Conservation (phyloP, 345 rosid species). For the Acer campestre region DNA sequence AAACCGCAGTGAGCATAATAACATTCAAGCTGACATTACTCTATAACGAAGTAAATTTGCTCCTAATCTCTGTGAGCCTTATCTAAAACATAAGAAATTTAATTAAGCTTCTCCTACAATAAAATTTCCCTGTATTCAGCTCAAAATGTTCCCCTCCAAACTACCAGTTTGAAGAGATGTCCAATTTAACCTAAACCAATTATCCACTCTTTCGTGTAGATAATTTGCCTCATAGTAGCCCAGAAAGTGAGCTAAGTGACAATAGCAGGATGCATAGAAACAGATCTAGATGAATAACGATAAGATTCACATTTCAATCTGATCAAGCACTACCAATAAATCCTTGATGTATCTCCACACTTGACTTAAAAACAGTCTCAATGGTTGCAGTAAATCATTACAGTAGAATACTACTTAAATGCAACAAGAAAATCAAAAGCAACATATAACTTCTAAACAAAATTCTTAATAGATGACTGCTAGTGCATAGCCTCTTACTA, state of each 20-base stretch:
- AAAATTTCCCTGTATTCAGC: neutral
- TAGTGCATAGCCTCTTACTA: neutral
- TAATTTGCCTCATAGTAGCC: neutral
- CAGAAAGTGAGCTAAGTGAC: neutral
- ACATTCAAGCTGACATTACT: neutral
- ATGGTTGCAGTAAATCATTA: neutral
- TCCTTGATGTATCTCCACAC: neutral
- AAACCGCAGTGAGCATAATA: neutral
- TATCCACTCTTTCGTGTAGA: neutral
- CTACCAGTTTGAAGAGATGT: neutral
- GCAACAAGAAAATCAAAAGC: too few relatives aligned
- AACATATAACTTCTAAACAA: neutral
- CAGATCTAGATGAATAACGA: constrained; percentile 1
- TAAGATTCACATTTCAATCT: neutral
- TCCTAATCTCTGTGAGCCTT: neutral
- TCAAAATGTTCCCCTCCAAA: neutral
- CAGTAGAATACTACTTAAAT: too few relatives aligned
- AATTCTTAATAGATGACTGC: neutral
- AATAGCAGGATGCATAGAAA: constrained; percentile 2
- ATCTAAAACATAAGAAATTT: neutral
- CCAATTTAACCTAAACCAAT: neutral
- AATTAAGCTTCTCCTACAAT: neutral
- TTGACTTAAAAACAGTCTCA: neutral
- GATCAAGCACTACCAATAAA: neutral
- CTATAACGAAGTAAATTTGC: neutral